phyloP scores from a whole-genome alignment of 108 stramenopile species.

The Nitzschia sp. region DNA sequence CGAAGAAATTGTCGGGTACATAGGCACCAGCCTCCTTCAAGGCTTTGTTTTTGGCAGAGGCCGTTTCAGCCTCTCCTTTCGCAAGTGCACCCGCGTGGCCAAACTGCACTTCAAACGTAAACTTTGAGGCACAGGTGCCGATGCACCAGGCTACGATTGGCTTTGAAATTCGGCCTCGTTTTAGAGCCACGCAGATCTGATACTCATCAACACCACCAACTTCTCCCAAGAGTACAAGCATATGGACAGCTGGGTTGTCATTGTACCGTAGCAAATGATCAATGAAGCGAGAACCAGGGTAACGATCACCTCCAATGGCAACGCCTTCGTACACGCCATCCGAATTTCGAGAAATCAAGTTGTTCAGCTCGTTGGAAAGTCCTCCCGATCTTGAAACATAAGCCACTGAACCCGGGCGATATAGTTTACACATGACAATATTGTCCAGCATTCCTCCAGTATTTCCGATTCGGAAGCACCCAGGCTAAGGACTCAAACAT shows the following conservation, averaged over 20 bases:
- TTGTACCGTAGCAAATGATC: slow-evolving; percentile 92
- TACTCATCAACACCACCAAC: slow-evolving; percentile 94
- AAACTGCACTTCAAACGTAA: slow-evolving; percentile 92
- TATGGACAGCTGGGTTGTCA: slow-evolving; percentile 82
- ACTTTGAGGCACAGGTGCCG: slow-evolving; percentile 90
- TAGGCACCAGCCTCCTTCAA: slow-evolving; percentile 77
- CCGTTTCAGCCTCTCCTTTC: slow-evolving; percentile 77
- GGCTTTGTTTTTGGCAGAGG: slow-evolving; percentile 85
- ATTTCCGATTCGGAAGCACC: slow-evolving; percentile 93
- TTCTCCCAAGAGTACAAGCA: slow-evolving; percentile 88
- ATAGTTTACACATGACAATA: slow-evolving; percentile 88
- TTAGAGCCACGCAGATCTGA: slow-evolving; percentile 83
- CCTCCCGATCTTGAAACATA: slow-evolving; percentile 93
- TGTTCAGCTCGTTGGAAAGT: slow-evolving; percentile 92
- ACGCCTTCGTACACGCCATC: slow-evolving; percentile 93
- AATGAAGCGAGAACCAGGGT: slow-evolving; percentile 87
- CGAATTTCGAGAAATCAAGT: slow-evolving; percentile 82
- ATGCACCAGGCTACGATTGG: slow-evolving; percentile 93
- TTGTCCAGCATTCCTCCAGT: slow-evolving; percentile 96
- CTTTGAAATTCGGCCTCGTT: slow-evolving; percentile 86
- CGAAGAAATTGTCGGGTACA: slow-evolving; percentile 83
- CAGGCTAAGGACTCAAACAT: slow-evolving; percentile 51
- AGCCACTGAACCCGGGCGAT: slow-evolving; percentile 81
- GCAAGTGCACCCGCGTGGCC: slow-evolving; percentile 93
- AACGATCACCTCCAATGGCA: slow-evolving; percentile 92